Evolutionary conservation across 441 rosid species (phyloP).

Genomic region (Breynia disticha): DNA sequence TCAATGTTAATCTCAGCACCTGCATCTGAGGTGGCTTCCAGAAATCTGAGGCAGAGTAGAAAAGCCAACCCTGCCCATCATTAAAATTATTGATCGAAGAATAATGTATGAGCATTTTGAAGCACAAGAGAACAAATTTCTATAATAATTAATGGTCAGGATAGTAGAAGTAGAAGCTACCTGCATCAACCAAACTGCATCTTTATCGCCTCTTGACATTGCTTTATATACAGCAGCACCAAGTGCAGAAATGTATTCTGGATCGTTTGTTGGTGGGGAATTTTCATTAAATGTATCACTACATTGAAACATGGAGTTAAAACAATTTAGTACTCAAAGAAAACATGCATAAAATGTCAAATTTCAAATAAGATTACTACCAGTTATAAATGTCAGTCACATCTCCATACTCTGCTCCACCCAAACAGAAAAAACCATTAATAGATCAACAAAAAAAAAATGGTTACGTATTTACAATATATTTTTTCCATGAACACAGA

Average conservation of each 20-base stretch:
- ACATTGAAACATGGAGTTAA: constrained; percentile 15
- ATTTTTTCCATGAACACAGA: too few relatives aligned
- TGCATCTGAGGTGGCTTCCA: constrained; percentile 97
- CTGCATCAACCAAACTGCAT: constrained; percentile 99
- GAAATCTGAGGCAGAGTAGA: constrained; percentile 67
- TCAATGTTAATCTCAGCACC: constrained; percentile 23
- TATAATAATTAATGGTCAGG: background rate
- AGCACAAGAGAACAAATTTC: background rate
- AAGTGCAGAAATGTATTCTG: constrained; percentile 66
- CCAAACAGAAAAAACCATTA: constrained; percentile 9
- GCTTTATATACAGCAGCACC: constrained; percentile 94
- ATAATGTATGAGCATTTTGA: background rate
- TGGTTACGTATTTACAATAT: too few relatives aligned
- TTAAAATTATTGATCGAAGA: constrained; percentile 10
- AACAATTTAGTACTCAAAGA: background rate
- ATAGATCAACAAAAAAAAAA: constrained; percentile 3
- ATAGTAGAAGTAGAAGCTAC: constrained; percentile 31
- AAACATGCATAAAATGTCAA: too few relatives aligned
- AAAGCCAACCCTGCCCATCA: constrained; percentile 94
- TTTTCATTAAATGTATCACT: constrained; percentile 98
- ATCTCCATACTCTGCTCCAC: constrained; percentile 80
- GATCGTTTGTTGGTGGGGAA: constrained; percentile 78
- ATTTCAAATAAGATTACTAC: constrained; percentile 28
- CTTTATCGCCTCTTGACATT: constrained; percentile 77
- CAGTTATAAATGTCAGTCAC: constrained; percentile 95